phyloP scores from a whole-genome alignment of 2,329 filamentous ascomycete species.

The Arthrinium phaeospermum region DNA sequence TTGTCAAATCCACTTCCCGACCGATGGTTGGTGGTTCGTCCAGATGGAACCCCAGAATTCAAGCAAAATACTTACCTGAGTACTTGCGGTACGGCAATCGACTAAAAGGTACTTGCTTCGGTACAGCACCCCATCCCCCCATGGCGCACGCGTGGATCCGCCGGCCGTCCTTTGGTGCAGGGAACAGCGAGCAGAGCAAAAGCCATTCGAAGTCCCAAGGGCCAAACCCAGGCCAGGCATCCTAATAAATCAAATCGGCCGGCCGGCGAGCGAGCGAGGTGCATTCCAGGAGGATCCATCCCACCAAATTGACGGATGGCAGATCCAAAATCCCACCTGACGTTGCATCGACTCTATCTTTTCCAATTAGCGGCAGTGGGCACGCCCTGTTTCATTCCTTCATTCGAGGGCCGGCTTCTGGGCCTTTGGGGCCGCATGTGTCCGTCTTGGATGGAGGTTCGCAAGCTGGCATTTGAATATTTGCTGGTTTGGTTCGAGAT shows the following conservation, averaged over 20 bases:
- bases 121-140: too few relatives aligned
- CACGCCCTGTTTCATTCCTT: background rate
- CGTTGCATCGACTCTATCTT: background rate
- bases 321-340: constrained; percentile 12
- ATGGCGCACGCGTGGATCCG: background rate
- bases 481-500: background rate
- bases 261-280: constrained; percentile 10
- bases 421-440: background rate
- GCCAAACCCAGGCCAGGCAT: background rate
- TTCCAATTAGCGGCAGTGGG: background rate
- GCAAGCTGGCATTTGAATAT: background rate
- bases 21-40: background rate
- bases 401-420: background rate
- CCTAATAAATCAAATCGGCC: background rate
- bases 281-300: background rate
- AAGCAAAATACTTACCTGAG: constrained; percentile 1
- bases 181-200: too few relatives aligned
- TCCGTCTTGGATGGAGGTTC: background rate
- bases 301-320: background rate
- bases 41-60: background rate
- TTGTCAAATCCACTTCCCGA: background rate
- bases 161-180: too few relatives aligned
- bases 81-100: background rate
- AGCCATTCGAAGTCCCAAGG: too few relatives aligned
- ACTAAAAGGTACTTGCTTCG: background rate